These are phyloP conservation scores for Colletotrichum simmondsii DNA, from an alignment of 2,329 filamentous ascomycete genomes.

Conservation along the genomic window DNA sequence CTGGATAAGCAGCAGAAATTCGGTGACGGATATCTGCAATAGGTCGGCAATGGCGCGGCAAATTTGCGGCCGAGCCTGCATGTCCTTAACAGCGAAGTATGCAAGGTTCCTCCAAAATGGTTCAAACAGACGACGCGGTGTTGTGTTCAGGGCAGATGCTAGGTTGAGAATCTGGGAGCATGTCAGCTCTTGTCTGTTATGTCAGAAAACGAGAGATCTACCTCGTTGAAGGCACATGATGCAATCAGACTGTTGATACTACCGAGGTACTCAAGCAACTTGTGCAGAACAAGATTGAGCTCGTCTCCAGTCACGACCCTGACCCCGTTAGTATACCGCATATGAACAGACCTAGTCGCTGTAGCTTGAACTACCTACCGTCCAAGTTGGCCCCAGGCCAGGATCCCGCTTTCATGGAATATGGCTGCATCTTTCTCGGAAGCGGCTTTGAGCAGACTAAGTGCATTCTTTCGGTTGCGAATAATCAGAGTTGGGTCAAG, in stretches of 20 bases:
- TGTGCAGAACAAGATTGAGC: slow-evolving; percentile 85
- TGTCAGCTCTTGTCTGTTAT: neutral
- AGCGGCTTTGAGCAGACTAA: slow-evolving; percentile 78
- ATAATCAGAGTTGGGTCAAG: slow-evolving; percentile 56
- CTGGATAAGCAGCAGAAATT: slow-evolving; percentile 82
- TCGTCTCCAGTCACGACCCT: slow-evolving; percentile 82
- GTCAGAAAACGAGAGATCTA: slow-evolving; percentile 45
- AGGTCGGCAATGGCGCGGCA: slow-evolving; percentile 84
- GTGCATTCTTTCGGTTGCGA: slow-evolving; percentile 75
- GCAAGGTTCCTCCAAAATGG: slow-evolving; percentile 92
- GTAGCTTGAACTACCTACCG: slow-evolving; percentile 55
- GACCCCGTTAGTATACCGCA: slow-evolving; percentile 19
- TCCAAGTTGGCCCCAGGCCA: slow-evolving; percentile 88
- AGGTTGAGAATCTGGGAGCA: slow-evolving; percentile 69
- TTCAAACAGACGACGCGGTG: slow-evolving; percentile 76
- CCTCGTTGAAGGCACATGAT: slow-evolving; percentile 85
- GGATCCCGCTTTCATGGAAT: slow-evolving; percentile 84
- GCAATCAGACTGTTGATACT: slow-evolving; percentile 83
- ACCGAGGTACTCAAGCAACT: slow-evolving; percentile 87
- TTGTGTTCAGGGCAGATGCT: slow-evolving; percentile 71
- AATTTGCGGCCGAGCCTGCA: slow-evolving; percentile 83
- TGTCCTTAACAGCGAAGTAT: slow-evolving; percentile 83
- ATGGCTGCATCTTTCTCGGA: slow-evolving; percentile 75
- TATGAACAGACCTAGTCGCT: neutral
- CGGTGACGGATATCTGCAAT: slow-evolving; percentile 78